Evolutionary conservation across 805 yeast species (phyloP).

Genomic region (Hemisphaericaspora nanyangensis): DNA sequence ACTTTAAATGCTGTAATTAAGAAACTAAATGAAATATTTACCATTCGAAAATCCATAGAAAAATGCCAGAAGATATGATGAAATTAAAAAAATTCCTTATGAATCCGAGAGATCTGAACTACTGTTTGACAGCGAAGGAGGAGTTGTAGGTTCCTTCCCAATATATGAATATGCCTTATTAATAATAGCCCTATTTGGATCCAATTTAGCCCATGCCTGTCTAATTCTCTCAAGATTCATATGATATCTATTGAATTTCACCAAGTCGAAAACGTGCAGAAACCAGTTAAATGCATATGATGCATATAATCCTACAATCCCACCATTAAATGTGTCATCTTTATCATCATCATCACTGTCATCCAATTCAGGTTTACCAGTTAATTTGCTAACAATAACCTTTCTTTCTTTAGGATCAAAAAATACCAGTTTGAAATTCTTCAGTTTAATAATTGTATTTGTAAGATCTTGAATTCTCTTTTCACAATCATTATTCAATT

Average conservation of each 20-base stretch:
- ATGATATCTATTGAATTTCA: constrained; percentile 36
- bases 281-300: constrained; percentile 32
- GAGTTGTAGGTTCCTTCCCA: constrained; percentile 19
- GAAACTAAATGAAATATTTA: constrained; percentile 12
- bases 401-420: constrained; percentile 24
- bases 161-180: constrained; percentile 32
- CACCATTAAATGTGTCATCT: background rate
- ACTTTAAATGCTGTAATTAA: constrained; percentile 13
- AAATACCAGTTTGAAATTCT: constrained; percentile 29
- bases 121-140: too few species aligned
- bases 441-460: constrained; percentile 24
- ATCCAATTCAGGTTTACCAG: constrained; percentile 15
- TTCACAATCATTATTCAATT: constrained; percentile 24
- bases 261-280: constrained; percentile 26
- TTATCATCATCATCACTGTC: background rate
- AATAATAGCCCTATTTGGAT: constrained; percentile 37
- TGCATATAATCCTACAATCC: constrained; percentile 20
- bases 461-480: constrained; percentile 22
- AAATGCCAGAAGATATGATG: too few species aligned
- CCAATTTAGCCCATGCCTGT: constrained; percentile 34
- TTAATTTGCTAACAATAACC: constrained; percentile 22
- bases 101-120: background rate
- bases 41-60: background rate
- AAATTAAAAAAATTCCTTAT: background rate
- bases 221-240: constrained; percentile 43